Evolutionary conservation across 805 yeast species (phyloP).

Genomic region (Candida anglica): DNA sequence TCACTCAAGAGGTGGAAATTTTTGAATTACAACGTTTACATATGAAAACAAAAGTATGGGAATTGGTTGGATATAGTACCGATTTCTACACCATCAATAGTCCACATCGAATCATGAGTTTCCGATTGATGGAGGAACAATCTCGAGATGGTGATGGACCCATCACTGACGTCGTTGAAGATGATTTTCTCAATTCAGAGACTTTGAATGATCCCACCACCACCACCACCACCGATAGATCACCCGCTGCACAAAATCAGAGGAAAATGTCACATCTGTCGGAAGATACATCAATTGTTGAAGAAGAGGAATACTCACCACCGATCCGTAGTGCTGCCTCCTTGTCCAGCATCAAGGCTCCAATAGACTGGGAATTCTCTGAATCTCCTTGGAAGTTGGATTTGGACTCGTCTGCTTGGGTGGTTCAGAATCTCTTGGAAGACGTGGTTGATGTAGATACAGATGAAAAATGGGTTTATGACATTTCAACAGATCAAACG

Average conservation of each 20-base stretch:
- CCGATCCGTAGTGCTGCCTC: conserved; percentile 12
- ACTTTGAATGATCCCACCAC: too few relatives aligned
- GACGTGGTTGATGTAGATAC: conserved; percentile 60
- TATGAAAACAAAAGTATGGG: conserved; percentile 54
- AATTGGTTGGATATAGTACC: conserved; percentile 51
- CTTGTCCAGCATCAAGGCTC: conserved; percentile 48
- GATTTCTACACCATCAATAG: conserved; percentile 50
- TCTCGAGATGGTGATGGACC: background rate
- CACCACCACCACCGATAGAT: background rate
- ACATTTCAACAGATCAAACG: too few relatives aligned
- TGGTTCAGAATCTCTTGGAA: conserved; percentile 40
- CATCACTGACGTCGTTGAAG: background rate
- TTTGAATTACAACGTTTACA: conserved; percentile 63
- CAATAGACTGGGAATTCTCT: conserved; percentile 54
- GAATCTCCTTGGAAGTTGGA: conserved; percentile 63
- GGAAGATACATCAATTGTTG: conserved; percentile 2
- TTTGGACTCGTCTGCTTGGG: conserved; percentile 63
- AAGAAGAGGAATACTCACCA: conserved; percentile 4
- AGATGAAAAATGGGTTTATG: conserved; percentile 87
- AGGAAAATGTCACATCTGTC: conserved; percentile 10
- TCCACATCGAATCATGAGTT: conserved; percentile 10
- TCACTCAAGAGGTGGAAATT: conserved; percentile 49
- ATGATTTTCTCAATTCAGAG: too few relatives aligned
- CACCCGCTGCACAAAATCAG: conserved; percentile 1
- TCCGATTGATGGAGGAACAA: background rate